Evolutionary conservation across 345 rosid genomes (phyloP), one percentile per base, ranked within the genome.

Genomic region (Lepidium sativum): DNA sequence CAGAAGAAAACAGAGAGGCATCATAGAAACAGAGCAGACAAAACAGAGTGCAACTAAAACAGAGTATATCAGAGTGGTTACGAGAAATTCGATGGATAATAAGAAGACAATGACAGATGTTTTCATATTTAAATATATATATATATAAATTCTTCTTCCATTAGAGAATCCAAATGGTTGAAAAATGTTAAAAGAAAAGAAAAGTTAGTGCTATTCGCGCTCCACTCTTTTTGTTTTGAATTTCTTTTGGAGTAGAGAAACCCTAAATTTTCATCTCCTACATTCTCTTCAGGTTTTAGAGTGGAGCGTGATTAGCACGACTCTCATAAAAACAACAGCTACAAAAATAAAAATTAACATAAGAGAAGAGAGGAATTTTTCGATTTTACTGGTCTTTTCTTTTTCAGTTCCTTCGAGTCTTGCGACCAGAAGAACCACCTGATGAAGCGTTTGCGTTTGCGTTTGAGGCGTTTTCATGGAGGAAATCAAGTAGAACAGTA

Each of bases 401-500:
- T 75, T 65, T 9, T 49, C 67, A 65, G 45, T 73, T 53, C 35
- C 78, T 54, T 6, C 60, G 54, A 63, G 75, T 50, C 70, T 73
- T 23, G 40, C 63, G 70, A 72, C 77, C 51, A 35, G 77, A 66
- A 13, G 77, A 58, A 49, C 60, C 23, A 21, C 49, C 47, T 13
- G 65, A 32, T 31, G 62, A 37, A 17, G 62, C 68, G 68, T 42
- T 51, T 15, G 65, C 65, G 54, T 53, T 70, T 2, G 60, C 53
- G 69, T 71, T 71, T 40, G 75, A 56, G 0, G 70, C 65, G 58
- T 73, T 73, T 41, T 80, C 87, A 14, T 78, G 87, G 64, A 77
- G 79, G 75, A 89, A 84, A 70, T 89, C 97, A 37, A 90, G 90
- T 75, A 90, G 81, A 43, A 90, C 95, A 13, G 95, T 82, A 78